Conservation (phyloP, 192 early-diverging fungal genomes). For the Mortierella alpina region DNA sequence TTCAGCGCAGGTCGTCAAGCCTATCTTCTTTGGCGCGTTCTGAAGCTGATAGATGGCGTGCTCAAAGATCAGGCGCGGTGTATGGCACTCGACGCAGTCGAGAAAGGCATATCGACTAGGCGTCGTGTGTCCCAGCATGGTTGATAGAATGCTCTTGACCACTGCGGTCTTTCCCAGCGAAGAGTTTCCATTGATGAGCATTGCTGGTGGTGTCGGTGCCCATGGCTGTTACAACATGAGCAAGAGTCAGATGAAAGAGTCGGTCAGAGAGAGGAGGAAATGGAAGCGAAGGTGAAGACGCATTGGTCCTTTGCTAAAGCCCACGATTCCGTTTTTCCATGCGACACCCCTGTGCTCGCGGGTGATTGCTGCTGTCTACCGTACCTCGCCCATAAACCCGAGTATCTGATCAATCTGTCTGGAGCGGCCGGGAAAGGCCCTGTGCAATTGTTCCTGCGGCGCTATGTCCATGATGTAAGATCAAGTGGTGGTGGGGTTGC, state of each 20-base stretch:
- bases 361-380: too few species aligned
- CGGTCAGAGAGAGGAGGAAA: neutral
- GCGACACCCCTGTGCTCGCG: too few species aligned
- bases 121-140: slow-evolving; percentile 16
- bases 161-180: slow-evolving; percentile 64
- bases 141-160: slow-evolving; percentile 25
- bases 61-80: slow-evolving; percentile 83
- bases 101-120: slow-evolving; percentile 65
- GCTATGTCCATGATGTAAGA: neutral
- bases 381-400: slow-evolving; percentile 59
- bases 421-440: slow-evolving; percentile 55
- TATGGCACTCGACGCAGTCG: slow-evolving; percentile 82
- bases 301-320: too few species aligned
- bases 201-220: slow-evolving; percentile 51
- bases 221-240: slow-evolving; percentile 10
- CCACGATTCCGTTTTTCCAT: too few species aligned
- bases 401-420: slow-evolving; percentile 58
- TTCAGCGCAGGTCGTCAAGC: neutral
- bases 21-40: slow-evolving; percentile 52
- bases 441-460: slow-evolving; percentile 24
- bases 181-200: slow-evolving; percentile 62
- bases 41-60: slow-evolving; percentile 75
- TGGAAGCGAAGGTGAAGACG: neutral
- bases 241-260: neutral
- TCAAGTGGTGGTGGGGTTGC: neutral